Base-by-base conservation (phyloP, 139 green algal genomes). In the Asterochloris erici region DNA sequence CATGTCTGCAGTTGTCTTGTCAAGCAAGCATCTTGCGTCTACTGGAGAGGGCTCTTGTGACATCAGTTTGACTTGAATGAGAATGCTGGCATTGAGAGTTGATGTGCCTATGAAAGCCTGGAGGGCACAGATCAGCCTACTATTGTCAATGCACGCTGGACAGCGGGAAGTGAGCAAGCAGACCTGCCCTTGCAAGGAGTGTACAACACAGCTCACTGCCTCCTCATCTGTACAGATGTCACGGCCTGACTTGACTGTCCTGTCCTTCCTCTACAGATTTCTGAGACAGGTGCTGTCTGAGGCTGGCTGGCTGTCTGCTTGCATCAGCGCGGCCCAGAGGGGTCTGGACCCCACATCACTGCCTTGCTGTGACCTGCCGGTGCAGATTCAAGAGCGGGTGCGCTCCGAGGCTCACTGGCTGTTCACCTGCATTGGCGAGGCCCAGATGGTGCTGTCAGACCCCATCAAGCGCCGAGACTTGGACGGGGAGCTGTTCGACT, bases 381-480 rank as follows among this genome's bases (percentile, higher is more conserved):
- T 73, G 27, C 68, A 83, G 26, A 63, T 76, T 2, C 28, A 92
- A 78, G 74, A 75, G 9, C 70, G 85, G 0, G 68, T 95, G 0
- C 75, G 85, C 17, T 81, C 88, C 28, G 84, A 87, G 77, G 88
- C 90, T 0, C 82, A 85, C 24, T 88, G 82, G 86, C 85, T 94
- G 47, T 95, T 95, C 82, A 89, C 88, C 79, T 79, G 86, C 76
- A 88, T 93, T 77, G 89, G 79, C n/a, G 75, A 88, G 74, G 91
- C 91, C 4, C 76, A 91, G 47, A 83, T 89, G 28, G 85, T 92
- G 74, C 85, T 95, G 21, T 82, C 73, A 6, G 88, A 94, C 74
- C 73, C 74, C 38, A 9, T 75, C 24, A 74, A 77, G 26, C 88
- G 91, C 6, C 79, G 82, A n/a, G 86, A 87, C 84, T 81, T 94